A percentile compares a stretch with the other conserved stretches of the same genome.
Evolutionary conservation across 2,329 filamentous ascomycete species (phyloP).

Genomic region (Fusarium sambucinum): DNA sequence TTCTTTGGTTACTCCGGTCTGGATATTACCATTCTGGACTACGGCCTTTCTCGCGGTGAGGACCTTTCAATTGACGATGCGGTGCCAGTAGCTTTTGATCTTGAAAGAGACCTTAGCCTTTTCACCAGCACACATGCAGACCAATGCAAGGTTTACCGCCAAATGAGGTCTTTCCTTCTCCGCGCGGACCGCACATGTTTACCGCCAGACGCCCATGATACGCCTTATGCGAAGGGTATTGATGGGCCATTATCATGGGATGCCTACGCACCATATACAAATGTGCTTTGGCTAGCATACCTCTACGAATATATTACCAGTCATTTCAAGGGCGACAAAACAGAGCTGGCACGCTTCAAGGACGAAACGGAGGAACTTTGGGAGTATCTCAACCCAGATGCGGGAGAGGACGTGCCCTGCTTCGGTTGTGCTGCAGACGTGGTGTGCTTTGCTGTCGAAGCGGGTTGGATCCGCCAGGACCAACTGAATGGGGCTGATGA

Average conservation of each 20-base stretch:
- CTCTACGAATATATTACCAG: constrained; percentile 66
- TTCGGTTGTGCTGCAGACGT: constrained; percentile 69
- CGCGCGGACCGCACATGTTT: constrained; percentile 64
- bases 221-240: constrained; percentile 60
- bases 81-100: constrained; percentile 64
- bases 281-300: constrained; percentile 74
- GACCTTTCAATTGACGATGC: constrained; percentile 55
- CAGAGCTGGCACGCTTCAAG: constrained; percentile 61
- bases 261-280: constrained; percentile 69
- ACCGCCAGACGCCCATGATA: constrained; percentile 60
- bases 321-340: constrained; percentile 62
- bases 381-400: constrained; percentile 65
- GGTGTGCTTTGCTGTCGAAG: constrained; percentile 68
- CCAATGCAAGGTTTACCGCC: constrained; percentile 72
- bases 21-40: constrained; percentile 74
- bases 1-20: constrained; percentile 71
- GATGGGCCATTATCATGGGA: constrained; percentile 67
- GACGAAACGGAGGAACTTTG: constrained; percentile 65
- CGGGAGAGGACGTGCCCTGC: constrained; percentile 60
- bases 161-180: constrained; percentile 70
- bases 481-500: constrained; percentile 60
- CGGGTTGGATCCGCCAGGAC: constrained; percentile 67
- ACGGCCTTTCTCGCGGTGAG: constrained; percentile 71
- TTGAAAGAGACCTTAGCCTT: constrained; percentile 70
- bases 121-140: constrained; percentile 71